These are phyloP conservation scores for Rhodomyrtus psidioides DNA, from an alignment of 441 rosid species.

Conservation along the genomic window DNA sequence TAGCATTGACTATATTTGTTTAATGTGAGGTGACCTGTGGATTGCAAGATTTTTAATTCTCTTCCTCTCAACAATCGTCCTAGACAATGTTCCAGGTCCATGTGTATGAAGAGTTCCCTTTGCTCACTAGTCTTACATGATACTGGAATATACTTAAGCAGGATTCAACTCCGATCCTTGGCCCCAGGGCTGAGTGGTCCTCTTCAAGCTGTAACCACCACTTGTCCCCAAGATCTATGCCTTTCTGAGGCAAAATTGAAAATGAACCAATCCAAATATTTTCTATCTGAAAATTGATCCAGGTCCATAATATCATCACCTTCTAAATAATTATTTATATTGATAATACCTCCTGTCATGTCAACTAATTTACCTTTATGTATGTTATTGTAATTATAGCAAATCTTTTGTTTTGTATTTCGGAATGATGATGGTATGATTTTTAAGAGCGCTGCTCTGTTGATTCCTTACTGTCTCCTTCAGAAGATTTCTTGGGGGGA, in stretches of 20 bases:
- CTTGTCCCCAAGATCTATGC: too few relatives aligned
- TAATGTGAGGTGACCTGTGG: background rate
- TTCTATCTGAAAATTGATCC: too few relatives aligned
- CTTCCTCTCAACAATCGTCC: background rate
- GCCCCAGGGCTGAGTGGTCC: background rate
- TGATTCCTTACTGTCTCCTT: background rate
- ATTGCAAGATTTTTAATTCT: background rate
- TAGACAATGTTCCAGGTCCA: background rate
- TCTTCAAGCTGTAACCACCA: too few relatives aligned
- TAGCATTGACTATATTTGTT: background rate
- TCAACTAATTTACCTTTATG: too few relatives aligned
- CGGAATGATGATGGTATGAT: background rate
- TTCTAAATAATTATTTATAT: too few relatives aligned
- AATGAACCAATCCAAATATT: too few relatives aligned
- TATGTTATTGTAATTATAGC: too few relatives aligned
- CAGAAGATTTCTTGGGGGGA: background rate
- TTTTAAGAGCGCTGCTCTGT: background rate
- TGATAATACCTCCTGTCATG: too few relatives aligned
- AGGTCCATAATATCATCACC: too few relatives aligned
- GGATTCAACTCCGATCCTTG: background rate
- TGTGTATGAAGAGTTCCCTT: background rate
- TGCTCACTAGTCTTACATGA: background rate
- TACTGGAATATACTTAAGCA: background rate
- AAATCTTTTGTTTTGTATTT: too few relatives aligned
- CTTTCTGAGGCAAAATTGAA: too few relatives aligned